A percentile compares a stretch with the other conserved stretches of the same genome.
phyloP scores from a whole-genome alignment of 148 eudicot species.

The Pouteria glomerata region DNA sequence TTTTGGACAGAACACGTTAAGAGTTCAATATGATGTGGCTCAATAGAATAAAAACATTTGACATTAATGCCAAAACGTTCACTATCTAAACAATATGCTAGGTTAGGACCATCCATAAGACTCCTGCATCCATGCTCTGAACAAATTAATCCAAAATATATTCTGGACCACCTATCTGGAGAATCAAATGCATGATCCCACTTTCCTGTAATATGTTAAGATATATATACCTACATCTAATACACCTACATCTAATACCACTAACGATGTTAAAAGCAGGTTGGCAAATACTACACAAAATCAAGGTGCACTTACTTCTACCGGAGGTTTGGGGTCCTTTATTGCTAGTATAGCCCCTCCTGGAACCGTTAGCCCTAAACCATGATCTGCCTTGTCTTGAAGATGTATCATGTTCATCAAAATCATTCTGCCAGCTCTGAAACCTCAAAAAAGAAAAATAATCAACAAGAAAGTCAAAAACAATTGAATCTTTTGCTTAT shows the following conservation, averaged over 20 bases:
- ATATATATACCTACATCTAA: not conserved
- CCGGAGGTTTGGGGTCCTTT: conserved; percentile 23
- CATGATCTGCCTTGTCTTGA: conserved; percentile 41
- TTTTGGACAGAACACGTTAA: too few species aligned
- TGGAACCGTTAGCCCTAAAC: conserved; percentile 36
- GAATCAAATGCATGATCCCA: not conserved
- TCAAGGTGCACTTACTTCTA: conserved; percentile 36
- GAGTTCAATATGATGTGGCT: not conserved
- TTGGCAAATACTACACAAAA: not conserved
- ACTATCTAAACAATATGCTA: not conserved
- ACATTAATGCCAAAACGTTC: not conserved
- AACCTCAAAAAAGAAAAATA: conserved; percentile 13
- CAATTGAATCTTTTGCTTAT: not conserved
- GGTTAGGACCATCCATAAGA: not conserved
- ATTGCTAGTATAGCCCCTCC: conserved; percentile 21
- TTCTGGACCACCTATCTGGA: not conserved
- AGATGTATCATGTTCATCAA: conserved; percentile 32
- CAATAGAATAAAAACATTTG: not conserved
- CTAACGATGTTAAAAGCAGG: not conserved
- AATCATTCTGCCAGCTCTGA: conserved; percentile 46
- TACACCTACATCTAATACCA: not conserved
- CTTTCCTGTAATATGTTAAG: not conserved
- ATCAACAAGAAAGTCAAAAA: conserved; percentile 6
- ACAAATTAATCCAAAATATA: not conserved
- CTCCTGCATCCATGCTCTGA: not conserved